phyloP scores from a whole-genome alignment of 2,329 filamentous ascomycete species.

The Trichoderma citrinoviride region DNA sequence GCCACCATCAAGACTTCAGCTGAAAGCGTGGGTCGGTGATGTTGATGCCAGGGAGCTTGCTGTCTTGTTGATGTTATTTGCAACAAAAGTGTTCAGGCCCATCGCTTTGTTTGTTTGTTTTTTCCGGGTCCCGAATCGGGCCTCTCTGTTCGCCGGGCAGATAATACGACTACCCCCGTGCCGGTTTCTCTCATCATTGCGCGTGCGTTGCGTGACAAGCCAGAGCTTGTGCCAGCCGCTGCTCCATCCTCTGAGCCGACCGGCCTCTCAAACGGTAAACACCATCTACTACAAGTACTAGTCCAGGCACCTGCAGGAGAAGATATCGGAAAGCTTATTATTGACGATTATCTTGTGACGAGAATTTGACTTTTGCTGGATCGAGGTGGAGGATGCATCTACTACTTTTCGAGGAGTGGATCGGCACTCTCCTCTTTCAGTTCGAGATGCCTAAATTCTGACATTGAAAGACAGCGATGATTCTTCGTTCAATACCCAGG shows the following conservation, averaged over 20 bases:
- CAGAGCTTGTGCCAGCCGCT: conserved; percentile 11
- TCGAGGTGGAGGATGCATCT: neutral
- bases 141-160: neutral
- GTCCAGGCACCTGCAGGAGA: neutral
- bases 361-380: conserved; percentile 3
- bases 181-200: neutral
- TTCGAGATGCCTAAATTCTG: too few species aligned
- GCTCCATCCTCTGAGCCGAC: neutral
- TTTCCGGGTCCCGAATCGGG: neutral
- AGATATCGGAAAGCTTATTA: conserved; percentile 9
- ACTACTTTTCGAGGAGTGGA: neutral
- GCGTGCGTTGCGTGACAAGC: neutral
- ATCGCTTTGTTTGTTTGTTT: conserved; percentile 5
- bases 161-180: neutral
- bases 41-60: neutral
- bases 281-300: too few species aligned
- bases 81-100: neutral
- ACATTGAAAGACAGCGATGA: too few species aligned
- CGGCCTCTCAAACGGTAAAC: conserved; percentile 1
- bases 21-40: neutral
- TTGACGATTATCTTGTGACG: neutral
- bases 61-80: conserved; percentile 5
- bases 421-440: too few species aligned
- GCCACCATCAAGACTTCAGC: neutral
- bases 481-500: too few species aligned